Evolutionary conservation across 2,329 filamentous ascomycete genomes (phyloP).

Genomic region (Colletotrichum salicis): DNA sequence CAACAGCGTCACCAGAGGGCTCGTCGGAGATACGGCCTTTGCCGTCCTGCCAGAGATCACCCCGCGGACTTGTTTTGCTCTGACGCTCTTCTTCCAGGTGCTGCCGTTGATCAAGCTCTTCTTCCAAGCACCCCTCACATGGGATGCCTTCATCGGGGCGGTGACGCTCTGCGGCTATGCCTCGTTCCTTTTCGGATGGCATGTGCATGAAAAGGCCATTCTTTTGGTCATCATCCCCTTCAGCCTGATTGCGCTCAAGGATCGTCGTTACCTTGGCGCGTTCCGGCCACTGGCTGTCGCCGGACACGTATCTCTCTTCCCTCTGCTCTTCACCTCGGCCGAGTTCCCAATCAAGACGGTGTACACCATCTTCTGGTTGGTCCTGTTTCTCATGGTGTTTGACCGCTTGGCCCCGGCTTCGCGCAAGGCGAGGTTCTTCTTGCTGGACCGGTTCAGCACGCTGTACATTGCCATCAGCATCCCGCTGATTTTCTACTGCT

Average conservation of each 20-base stretch:
- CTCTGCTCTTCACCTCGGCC: slow-evolving; percentile 87
- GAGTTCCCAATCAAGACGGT: slow-evolving; percentile 95
- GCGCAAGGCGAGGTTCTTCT: slow-evolving; percentile 81
- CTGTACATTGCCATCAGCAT: slow-evolving; percentile 91
- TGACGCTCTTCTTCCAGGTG: slow-evolving; percentile 85
- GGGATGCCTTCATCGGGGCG: slow-evolving; percentile 89
- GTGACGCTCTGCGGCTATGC: slow-evolving; percentile 94
- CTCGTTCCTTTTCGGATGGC: slow-evolving; percentile 97
- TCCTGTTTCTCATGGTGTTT: slow-evolving; percentile 86
- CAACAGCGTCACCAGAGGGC: slow-evolving; percentile 88
- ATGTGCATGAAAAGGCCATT: slow-evolving; percentile 98
- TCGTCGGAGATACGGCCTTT: slow-evolving; percentile 94
- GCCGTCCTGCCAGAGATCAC: slow-evolving; percentile 90
- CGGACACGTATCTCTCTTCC: slow-evolving; percentile 94
- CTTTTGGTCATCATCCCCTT: slow-evolving; percentile 95
- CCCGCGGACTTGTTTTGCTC: slow-evolving; percentile 79
- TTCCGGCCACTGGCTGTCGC: slow-evolving; percentile 93
- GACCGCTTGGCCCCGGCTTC: slow-evolving; percentile 89
- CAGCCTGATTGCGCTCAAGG: slow-evolving; percentile 88
- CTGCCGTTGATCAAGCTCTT: slow-evolving; percentile 87
- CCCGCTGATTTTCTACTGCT: slow-evolving; percentile 89
- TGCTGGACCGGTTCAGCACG: slow-evolving; percentile 90
- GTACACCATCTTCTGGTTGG: slow-evolving; percentile 92
- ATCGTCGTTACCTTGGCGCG: slow-evolving; percentile 88
- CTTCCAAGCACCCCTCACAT: slow-evolving; percentile 70